A percentile compares a stretch with the other conserved stretches of the same genome.
Evolutionary conservation across 345 rosid species (phyloP).

Genomic region (Ceriops zippeliana): DNA sequence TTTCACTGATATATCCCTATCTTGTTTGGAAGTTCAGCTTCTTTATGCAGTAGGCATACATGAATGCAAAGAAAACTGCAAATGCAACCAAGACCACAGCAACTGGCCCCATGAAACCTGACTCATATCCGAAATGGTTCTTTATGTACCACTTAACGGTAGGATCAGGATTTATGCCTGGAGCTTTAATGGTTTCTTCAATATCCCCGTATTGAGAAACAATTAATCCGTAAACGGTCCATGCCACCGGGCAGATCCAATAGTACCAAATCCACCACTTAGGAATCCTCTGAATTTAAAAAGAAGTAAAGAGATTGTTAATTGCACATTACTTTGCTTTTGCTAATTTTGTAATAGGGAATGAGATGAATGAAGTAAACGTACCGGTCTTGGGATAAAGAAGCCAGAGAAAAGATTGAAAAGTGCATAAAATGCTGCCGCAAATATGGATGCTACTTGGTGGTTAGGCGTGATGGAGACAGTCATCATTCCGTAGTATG

Average conservation of each 20-base stretch:
- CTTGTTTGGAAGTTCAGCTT: conserved; percentile 32
- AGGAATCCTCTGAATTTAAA: conserved; percentile 6
- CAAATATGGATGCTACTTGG: conserved; percentile 27
- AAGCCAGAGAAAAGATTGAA: conserved; percentile 34
- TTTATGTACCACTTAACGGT: conserved; percentile 16
- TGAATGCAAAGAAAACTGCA: conserved; percentile 20
- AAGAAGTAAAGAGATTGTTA: not conserved
- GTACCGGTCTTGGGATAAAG: conserved; percentile 29
- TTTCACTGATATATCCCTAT: not conserved
- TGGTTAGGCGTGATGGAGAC: conserved; percentile 33
- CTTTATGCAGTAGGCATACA: conserved; percentile 27
- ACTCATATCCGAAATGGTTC: conserved; percentile 28
- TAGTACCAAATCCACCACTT: conserved; percentile 18
- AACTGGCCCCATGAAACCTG: conserved; percentile 19
- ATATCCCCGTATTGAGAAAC: conserved; percentile 22
- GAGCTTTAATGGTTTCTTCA: conserved; percentile 10
- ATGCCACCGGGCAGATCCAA: conserved; percentile 31
- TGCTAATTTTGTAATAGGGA: not conserved
- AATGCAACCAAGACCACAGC: conserved; percentile 24
- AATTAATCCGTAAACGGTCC: conserved; percentile 32
- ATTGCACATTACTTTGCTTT: not conserved
- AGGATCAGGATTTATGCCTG: not conserved
- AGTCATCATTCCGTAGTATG: conserved; percentile 34
- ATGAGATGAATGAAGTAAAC: not conserved
- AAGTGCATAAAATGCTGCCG: conserved; percentile 26